Conservation (phyloP, 83 land plant genomes). For the Picea abies region DNA sequence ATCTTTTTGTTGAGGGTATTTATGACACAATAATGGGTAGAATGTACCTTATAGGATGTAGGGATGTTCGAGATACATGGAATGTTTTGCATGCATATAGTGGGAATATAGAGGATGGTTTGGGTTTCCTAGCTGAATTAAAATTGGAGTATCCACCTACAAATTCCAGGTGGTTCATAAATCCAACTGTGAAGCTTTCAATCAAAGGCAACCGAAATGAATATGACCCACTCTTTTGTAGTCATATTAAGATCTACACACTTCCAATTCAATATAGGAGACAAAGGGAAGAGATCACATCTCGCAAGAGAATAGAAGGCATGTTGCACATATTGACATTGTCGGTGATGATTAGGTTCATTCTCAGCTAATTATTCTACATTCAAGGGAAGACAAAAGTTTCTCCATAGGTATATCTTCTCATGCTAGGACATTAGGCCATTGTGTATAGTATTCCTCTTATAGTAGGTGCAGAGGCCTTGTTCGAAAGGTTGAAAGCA, state of each 20-base stretch:
- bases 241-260: slow-evolving; percentile 39
- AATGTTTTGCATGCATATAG: slow-evolving; percentile 19
- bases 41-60: slow-evolving; percentile 63
- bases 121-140: slow-evolving; percentile 54
- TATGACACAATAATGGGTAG: slow-evolving; percentile 46
- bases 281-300: slow-evolving; percentile 47
- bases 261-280: slow-evolving; percentile 52
- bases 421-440: slow-evolving; percentile 21
- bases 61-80: slow-evolving; percentile 41
- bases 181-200: slow-evolving; percentile 46
- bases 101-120: slow-evolving; percentile 46
- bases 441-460: slow-evolving; percentile 34
- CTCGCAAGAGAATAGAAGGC: too few species aligned
- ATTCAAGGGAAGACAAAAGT: background rate
- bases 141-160: slow-evolving; percentile 60
- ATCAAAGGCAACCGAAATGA: slow-evolving; percentile 46
- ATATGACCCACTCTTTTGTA: slow-evolving; percentile 53
- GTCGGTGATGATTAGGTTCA: too few species aligned
- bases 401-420: slow-evolving; percentile 29
- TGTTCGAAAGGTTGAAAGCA: slow-evolving; percentile 21
- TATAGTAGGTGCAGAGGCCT: slow-evolving; percentile 33
- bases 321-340: background rate
- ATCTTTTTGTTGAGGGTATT: slow-evolving; percentile 42
- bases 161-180: slow-evolving; percentile 47
- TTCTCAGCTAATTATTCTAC: too few species aligned